phyloP scores from a whole-genome alignment of 2,329 filamentous ascomycete species.

The Juglanconis oblonga region DNA sequence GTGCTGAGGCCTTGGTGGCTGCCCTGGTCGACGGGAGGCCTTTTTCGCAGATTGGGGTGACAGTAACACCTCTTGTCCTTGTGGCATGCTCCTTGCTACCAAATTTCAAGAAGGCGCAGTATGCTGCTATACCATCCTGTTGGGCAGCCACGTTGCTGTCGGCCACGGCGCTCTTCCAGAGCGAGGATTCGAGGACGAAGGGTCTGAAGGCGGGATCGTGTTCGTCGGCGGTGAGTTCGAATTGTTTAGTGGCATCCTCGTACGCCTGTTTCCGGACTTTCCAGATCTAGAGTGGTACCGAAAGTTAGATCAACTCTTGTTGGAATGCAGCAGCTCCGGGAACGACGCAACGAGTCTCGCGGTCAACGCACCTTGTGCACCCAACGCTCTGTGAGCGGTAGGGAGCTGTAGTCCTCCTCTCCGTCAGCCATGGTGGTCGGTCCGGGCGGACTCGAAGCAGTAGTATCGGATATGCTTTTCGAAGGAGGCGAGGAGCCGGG shows the following conservation, averaged over 20 bases:
- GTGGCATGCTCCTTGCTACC: constrained; percentile 76
- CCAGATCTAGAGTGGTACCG: constrained; percentile 63
- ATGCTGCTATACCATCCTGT: constrained; percentile 82
- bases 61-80: constrained; percentile 72
- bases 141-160: constrained; percentile 98
- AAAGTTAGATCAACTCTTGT: not conserved
- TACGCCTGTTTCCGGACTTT: constrained; percentile 95
- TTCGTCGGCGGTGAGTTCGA: constrained; percentile 81
- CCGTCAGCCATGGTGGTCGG: constrained; percentile 65
- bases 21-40: constrained; percentile 83
- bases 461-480: not conserved
- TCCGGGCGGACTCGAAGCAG: not conserved
- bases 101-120: constrained; percentile 91
- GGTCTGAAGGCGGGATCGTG: constrained; percentile 81
- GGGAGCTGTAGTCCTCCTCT: constrained; percentile 78
- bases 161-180: constrained; percentile 90
- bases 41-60: constrained; percentile 84
- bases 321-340: not conserved
- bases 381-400: constrained; percentile 78
- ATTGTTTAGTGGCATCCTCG: constrained; percentile 85
- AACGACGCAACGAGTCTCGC: not conserved
- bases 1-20: constrained; percentile 79
- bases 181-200: constrained; percentile 76
- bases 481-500: not conserved
- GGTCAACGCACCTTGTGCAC: constrained; percentile 65